Conservation (phyloP, 163 green algal genomes). For the Scenedesmus sp. region DNA sequence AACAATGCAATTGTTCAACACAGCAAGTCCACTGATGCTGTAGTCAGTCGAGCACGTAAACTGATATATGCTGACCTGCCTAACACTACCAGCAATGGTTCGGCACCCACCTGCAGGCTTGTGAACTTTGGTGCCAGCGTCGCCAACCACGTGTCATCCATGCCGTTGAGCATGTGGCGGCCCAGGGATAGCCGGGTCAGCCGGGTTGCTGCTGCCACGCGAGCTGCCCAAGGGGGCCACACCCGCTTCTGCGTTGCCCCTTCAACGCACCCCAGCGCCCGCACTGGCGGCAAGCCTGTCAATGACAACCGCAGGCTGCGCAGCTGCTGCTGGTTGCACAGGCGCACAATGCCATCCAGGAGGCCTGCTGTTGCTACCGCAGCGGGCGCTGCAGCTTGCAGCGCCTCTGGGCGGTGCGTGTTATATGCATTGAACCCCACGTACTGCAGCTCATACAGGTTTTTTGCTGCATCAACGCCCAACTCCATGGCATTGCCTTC, state of each 20-base stretch:
- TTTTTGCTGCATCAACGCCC: background rate
- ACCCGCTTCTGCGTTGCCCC: background rate
- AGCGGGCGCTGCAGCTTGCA: background rate
- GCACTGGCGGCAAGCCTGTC: background rate
- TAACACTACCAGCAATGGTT: too few relatives aligned
- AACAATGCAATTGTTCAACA: too few relatives aligned
- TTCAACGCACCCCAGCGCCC: background rate
- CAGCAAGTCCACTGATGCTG: too few relatives aligned
- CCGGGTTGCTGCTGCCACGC: background rate
- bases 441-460: background rate
- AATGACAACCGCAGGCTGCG: background rate
- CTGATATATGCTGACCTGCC: too few relatives aligned
- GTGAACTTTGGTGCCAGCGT: background rate
- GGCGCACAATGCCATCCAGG: background rate
- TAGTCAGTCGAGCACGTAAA: too few relatives aligned
- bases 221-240: background rate
- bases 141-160: background rate
- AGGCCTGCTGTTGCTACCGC: background rate
- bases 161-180: background rate
- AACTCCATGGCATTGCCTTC: background rate
- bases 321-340: background rate
- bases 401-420: too few relatives aligned
- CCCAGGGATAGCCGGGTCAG: background rate
- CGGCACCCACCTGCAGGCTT: background rate
- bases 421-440: too few relatives aligned